Conservation (phyloP, 2,329 filamentous ascomycete genomes). For the Penicillium brevicompactum region DNA sequence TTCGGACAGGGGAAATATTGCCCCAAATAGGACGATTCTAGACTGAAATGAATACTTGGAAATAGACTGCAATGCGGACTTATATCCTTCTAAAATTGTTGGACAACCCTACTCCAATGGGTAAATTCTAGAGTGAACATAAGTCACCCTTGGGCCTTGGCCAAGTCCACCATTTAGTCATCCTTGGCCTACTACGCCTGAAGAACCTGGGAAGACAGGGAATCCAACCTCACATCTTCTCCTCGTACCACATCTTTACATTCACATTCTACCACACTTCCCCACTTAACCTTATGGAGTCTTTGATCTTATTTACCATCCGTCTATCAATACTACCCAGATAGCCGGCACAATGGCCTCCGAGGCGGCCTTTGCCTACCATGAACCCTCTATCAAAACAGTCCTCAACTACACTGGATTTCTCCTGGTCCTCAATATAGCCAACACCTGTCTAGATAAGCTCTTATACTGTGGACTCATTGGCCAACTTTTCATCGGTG, state of each 20-base stretch:
- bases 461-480: constrained; percentile 70
- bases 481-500: constrained; percentile 70
- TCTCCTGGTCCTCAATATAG: constrained; percentile 62
- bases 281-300: not conserved
- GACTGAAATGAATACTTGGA: not conserved
- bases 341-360: not conserved
- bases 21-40: not conserved
- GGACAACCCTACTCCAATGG: too few relatives aligned
- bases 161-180: not conserved
- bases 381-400: constrained; percentile 62
- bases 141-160: not conserved
- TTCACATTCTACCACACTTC: not conserved
- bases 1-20: not conserved
- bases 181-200: not conserved
- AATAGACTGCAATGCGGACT: not conserved
- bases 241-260: not conserved
- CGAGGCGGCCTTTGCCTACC: constrained; percentile 53
- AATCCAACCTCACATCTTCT: not conserved
- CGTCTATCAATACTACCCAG: not conserved
- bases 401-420: constrained; percentile 66
- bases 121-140: not conserved
- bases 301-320: not conserved
- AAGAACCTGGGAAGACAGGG: not conserved
- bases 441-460: constrained; percentile 60
- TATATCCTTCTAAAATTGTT: too few relatives aligned